Evolutionary conservation across 1,139 yeast genomes (phyloP), one percentile per base, ranked within the genome.

Genomic region (Candida labiduridarum): DNA sequence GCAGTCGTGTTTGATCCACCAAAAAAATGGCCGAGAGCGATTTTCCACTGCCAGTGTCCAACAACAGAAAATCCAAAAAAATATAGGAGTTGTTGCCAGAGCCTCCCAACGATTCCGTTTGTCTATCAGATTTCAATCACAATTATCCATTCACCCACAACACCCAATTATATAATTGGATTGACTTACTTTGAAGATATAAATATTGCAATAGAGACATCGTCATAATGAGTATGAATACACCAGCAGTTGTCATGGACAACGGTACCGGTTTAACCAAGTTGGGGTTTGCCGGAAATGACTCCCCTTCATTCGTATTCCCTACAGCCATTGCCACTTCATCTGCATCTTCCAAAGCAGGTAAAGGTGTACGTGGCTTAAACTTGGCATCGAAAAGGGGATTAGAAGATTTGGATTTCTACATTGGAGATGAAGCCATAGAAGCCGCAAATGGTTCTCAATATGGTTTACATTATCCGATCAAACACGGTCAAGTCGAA

Each of bases 241-340:
- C 85, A 54, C 97, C 97, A 46, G 97, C 97, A 55, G 94, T 91
- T 76, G 96, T 91, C 70, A 91, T 91, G 97, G 96, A 88, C 79
- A 88, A 88, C 66, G 99, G 99, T 79, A 94, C 99, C 59, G 99
- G 99, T 56, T 79, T 92, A 62, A 94, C 99, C 65, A 94, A 94
- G 68, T 80, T 94, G 57, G 99, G 99, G 27, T 94, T 92, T 73
- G 99, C 99, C 60, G 99, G 99, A 50, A 94, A 94, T 67, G 99
- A 94, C 71, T 82, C 97, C 14, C 99, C 99, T 34, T 91, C 97
- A 8, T 95, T 89, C 79, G 90, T 94, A 44, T 90, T 94, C 65
- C 99, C 99, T 46, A 94, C 99, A 1, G 98, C 97, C 11, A 95
- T 94, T 69, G 94, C 99, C 40, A 92, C 98, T 45, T 76, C 86